phyloP scores from a whole-genome alignment of 2,329 filamentous ascomycete genomes.

The Colletotrichum tabaci region DNA sequence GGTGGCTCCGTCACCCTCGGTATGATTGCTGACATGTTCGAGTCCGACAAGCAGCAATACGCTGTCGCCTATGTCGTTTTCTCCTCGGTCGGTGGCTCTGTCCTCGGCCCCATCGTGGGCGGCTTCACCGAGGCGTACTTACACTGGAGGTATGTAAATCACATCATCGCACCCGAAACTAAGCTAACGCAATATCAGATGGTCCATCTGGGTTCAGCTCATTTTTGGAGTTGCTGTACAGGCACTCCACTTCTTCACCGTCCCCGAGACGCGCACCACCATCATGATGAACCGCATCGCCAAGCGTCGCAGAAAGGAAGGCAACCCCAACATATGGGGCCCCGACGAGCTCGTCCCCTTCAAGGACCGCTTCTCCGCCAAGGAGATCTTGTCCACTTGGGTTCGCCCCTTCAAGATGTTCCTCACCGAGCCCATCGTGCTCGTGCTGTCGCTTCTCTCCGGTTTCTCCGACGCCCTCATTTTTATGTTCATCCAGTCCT shows the following conservation, averaged over 20 bases:
- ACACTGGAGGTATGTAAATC: conserved; percentile 70
- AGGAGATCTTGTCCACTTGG: conserved; percentile 72
- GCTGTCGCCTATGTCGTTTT: conserved; percentile 84
- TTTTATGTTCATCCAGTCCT: conserved; percentile 84
- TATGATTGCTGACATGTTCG: conserved; percentile 83
- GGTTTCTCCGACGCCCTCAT: conserved; percentile 83
- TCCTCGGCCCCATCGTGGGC: conserved; percentile 84
- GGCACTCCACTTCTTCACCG: conserved; percentile 75
- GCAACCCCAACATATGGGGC: conserved; percentile 76
- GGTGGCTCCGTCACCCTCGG: conserved; percentile 81
- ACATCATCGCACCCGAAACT: neutral
- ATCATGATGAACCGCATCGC: conserved; percentile 86
- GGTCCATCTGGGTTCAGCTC: conserved; percentile 89
- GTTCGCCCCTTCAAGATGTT: conserved; percentile 80
- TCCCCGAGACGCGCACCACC: conserved; percentile 84
- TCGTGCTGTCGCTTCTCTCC: conserved; percentile 77
- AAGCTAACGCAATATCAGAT: conserved; percentile 47
- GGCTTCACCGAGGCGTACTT: conserved; percentile 80
- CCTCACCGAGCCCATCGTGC: conserved; percentile 80
- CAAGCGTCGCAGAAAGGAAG: conserved; percentile 77
- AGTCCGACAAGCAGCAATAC: conserved; percentile 79
- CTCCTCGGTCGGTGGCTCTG: conserved; percentile 83
- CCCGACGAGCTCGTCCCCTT: conserved; percentile 79
- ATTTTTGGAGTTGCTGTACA: conserved; percentile 83
- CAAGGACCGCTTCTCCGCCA: conserved; percentile 69